Conservation (phyloP, 2,329 filamentous ascomycete species). For the Neurospora sp. region DNA sequence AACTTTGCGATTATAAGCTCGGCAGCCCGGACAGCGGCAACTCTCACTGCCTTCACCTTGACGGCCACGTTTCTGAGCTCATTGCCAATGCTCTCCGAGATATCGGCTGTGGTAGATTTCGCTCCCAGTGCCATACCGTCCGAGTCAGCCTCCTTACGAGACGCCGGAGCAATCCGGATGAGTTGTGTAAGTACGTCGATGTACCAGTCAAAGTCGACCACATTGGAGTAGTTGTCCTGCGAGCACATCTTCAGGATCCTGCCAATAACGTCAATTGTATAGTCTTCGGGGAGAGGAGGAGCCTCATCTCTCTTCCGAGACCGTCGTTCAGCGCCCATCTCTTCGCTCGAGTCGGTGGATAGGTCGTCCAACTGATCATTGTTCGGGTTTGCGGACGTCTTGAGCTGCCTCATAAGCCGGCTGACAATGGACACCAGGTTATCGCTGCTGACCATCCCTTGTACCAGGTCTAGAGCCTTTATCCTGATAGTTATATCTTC, state of each 20-base stretch:
- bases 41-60: slow-evolving; percentile 74
- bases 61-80: slow-evolving; percentile 88
- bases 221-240: slow-evolving; percentile 73
- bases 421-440: slow-evolving; percentile 78
- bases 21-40: slow-evolving; percentile 71
- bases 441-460: slow-evolving; percentile 85
- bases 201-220: slow-evolving; percentile 96
- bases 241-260: slow-evolving; percentile 85
- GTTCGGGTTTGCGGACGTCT: slow-evolving; percentile 47
- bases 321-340: slow-evolving; percentile 24
- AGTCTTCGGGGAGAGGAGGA: slow-evolving; percentile 71
- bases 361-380: slow-evolving; percentile 31
- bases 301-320: slow-evolving; percentile 31
- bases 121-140: slow-evolving; percentile 8
- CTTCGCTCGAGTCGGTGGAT: slow-evolving; percentile 42
- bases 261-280: slow-evolving; percentile 70
- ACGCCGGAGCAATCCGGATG: slow-evolving; percentile 56
- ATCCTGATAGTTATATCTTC: slow-evolving; percentile 91
- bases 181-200: slow-evolving; percentile 82
- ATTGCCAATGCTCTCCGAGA: slow-evolving; percentile 65
- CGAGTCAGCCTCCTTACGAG: slow-evolving; percentile 30
- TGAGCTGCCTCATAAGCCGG: slow-evolving; percentile 78
- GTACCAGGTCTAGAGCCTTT: slow-evolving; percentile 81
- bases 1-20: slow-evolving; percentile 61
- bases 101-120: slow-evolving; percentile 23